Base-by-base conservation (phyloP, 805 yeast species). In the Yamadazyma akitaensis region DNA sequence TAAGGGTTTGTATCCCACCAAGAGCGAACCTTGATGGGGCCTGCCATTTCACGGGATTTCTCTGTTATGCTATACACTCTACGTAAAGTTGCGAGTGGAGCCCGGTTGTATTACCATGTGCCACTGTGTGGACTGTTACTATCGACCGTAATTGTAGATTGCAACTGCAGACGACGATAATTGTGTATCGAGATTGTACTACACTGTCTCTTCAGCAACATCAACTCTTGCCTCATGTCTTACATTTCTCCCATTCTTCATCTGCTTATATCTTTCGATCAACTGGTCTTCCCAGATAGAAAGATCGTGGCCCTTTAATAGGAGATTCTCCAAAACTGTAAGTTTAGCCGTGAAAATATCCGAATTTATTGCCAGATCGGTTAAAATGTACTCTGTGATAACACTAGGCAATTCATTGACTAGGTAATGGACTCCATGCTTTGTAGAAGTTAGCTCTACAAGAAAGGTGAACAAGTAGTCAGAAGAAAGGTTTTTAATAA, bases 271-370 rank as follows among this genome's bases (percentile, higher is more conserved):
- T 8, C 53, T 44, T 3, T 44, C 46, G 8, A 43, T 42, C 11
- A 67, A 44, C 36, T 52, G 53, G 5, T 49, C 54, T 33, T 54
- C 50, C 69, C 69, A 67, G 24, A 53, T 50, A 13, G 43, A 40
- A 21, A 60, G 50, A 19, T 56, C 58, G 4, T 41, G 39, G 18
- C 54, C 46, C 7, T 43, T 47, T 12, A 39, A 28, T 5, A 65
- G 36, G 32, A 65, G 54, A 42, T 62, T 63, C 18, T 56, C 56
- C 35, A 67, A 51, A 11, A 58, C 53, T 17, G 53, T 51, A 14
- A 51, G 34, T 46, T 63, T 65, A 37, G 57, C 49, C 17, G 51
- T 50, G 60, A 62, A 66, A 12, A 67, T 43, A 19, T 63, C 63
- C 19, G 47, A 44, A 44, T 59, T 60, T 12, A 62, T 48, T 11